Conservation (phyloP, 2,329 filamentous ascomycete species). For the Furcasterigmium furcatum region DNA sequence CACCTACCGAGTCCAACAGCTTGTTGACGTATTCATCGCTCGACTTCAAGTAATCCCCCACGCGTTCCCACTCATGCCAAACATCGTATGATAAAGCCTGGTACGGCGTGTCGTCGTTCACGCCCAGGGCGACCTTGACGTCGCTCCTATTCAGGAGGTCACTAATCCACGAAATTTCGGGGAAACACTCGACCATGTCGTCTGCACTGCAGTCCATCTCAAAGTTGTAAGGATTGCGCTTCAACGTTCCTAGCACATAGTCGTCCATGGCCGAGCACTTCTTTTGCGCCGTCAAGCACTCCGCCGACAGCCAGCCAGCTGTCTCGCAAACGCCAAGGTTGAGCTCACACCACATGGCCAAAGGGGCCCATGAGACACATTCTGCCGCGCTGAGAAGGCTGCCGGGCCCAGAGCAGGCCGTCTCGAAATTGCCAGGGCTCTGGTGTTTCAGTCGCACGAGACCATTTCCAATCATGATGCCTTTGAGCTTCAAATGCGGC, state of each 20-base stretch:
- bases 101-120: neutral
- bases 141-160: neutral
- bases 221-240: constrained; percentile 3
- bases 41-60: constrained; percentile 4
- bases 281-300: neutral
- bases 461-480: constrained; percentile 4
- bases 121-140: constrained; percentile 1
- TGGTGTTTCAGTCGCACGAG: constrained; percentile 1
- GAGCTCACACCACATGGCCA: neutral
- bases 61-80: neutral
- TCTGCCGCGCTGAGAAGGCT: neutral
- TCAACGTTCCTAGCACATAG: neutral
- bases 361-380: neutral
- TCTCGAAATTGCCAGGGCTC: constrained; percentile 1
- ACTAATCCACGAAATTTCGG: neutral
- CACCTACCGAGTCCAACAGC: too few relatives aligned
- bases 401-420: neutral
- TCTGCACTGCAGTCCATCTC: neutral
- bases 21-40: constrained; percentile 1
- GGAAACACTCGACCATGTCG: neutral
- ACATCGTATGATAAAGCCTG: neutral
- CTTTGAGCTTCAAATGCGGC: too few relatives aligned
- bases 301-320: neutral
- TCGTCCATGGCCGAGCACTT: neutral
- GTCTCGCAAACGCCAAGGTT: neutral